phyloP scores from a whole-genome alignment of 75 land plant genomes.

The Ceratopteris richardii region DNA sequence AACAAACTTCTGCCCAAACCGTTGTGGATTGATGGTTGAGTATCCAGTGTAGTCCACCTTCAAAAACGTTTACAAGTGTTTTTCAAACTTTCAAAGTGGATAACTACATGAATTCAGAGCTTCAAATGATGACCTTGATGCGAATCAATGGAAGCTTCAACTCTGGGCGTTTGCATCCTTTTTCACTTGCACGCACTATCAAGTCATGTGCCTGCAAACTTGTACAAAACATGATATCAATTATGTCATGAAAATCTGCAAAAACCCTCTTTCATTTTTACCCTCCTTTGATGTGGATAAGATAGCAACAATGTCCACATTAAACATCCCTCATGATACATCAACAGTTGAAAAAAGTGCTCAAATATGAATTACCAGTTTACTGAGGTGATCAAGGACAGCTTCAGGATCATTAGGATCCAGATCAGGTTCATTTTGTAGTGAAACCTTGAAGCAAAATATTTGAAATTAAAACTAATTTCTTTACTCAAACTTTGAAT shows the following conservation, averaged over 20 bases:
- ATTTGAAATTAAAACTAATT: too few species aligned
- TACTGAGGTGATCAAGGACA: constrained; percentile 76
- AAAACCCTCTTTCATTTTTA: too few species aligned
- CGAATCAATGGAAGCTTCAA: constrained; percentile 76
- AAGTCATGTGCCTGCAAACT: constrained; percentile 58
- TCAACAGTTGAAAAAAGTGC: too few species aligned
- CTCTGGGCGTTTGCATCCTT: constrained; percentile 38
- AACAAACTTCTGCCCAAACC: constrained; percentile 98
- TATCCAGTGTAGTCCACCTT: constrained; percentile 98
- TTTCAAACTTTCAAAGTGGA: not conserved
- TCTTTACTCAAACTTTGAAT: not conserved
- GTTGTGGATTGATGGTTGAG: constrained; percentile 98
- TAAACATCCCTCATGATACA: too few species aligned
- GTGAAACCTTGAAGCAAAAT: constrained; percentile 44
- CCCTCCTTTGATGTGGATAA: too few species aligned
- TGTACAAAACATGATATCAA: too few species aligned
- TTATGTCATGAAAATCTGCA: too few species aligned
- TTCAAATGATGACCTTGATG: constrained; percentile 50
- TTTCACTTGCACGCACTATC: constrained; percentile 52
- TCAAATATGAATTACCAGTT: constrained; percentile 56
- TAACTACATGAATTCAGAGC: not conserved
- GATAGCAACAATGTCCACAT: too few species aligned
- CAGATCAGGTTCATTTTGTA: constrained; percentile 74
- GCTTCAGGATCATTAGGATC: constrained; percentile 84
- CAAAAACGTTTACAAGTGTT: not conserved